A percentile compares a stretch with the other conserved stretches of the same genome.
These are phyloP conservation scores for Tylopilus subfusipes DNA, from an alignment of 768 basidiomycete genomes.

Conservation along the genomic window DNA sequence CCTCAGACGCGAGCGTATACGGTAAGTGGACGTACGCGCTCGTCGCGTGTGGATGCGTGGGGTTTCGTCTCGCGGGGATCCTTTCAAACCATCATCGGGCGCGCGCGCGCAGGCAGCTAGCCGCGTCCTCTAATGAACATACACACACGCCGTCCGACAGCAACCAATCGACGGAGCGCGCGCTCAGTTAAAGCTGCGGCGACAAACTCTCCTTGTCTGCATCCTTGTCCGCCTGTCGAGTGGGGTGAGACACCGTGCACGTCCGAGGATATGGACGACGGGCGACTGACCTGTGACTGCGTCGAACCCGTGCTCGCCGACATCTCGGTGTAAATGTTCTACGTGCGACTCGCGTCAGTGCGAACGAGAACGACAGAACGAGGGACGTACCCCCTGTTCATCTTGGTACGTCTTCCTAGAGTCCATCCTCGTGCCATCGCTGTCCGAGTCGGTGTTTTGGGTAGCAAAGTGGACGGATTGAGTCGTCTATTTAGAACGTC, in stretches of 20 bases:
- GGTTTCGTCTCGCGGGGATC: too few relatives aligned
- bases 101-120: too few relatives aligned
- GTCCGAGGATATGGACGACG: not conserved
- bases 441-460: not conserved
- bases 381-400: conserved; percentile 4
- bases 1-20: too few relatives aligned
- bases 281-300: conserved; percentile 18
- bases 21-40: too few relatives aligned
- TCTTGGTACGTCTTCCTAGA: conserved; percentile 17
- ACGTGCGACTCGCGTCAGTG: not conserved
- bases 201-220: conserved; percentile 4
- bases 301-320: conserved; percentile 12
- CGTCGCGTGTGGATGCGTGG: too few relatives aligned
- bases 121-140: too few relatives aligned
- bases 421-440: conserved; percentile 10
- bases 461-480: conserved; percentile 17
- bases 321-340: conserved; percentile 18
- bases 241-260: not conserved
- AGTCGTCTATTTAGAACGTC: conserved; percentile 13
- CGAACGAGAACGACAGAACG: too few relatives aligned
- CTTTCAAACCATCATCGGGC: too few relatives aligned
- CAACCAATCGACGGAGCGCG: too few relatives aligned
- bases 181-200: not conserved
- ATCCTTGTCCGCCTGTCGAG: not conserved
- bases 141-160: too few relatives aligned